Evolutionary conservation across 176 grass and related monocot genomes (phyloP), one percentile per base, ranked within the genome.

Genomic region (Aegilops bicornis): DNA sequence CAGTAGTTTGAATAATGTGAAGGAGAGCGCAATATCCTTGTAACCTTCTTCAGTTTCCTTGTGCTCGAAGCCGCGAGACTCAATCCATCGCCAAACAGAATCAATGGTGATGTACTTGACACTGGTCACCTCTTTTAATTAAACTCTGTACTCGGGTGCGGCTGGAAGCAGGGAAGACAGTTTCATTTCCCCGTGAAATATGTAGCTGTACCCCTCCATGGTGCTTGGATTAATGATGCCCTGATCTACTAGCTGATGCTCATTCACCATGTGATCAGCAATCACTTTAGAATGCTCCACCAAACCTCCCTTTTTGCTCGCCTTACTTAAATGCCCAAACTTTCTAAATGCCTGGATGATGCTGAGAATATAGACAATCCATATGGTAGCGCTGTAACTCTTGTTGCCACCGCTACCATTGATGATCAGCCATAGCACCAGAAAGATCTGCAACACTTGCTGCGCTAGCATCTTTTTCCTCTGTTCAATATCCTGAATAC

Each of bases 1-100:
- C 24, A 81, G 7, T 10, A 87, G 69, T 60, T 87, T 64, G 79
- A 81, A 64, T 35, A 87, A 7, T 60, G 67, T 36, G 56, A 50
- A 64, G 0, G 67, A 73, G 7, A 87, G 77, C 0, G 68, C 2
- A 6, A 73, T 16, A 1, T 80, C 77, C 83, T 42, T 78, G 27
- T 58, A 64, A 8, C 5, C 27, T 42, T 63, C 31, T 9, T 15
- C 32, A 7, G 16, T 30, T 23, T 85, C 6, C 74, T 24, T 64
- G 15, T 19, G 29, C 25, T 24, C 40, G 63, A 48, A 68, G 31
- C 14, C 5, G 4, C 45, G 66, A 7, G 7, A 12, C 3, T 80
- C 52, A 1, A 80, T 63, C 66, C 25, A 63, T 40, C 1, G 5
- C 77, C 85, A 40, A 22, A 73, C 24, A 0, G 66, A 8, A 42